phyloP scores from a whole-genome alignment of 176 grass and related monocot genomes.

The Poa annua region DNA sequence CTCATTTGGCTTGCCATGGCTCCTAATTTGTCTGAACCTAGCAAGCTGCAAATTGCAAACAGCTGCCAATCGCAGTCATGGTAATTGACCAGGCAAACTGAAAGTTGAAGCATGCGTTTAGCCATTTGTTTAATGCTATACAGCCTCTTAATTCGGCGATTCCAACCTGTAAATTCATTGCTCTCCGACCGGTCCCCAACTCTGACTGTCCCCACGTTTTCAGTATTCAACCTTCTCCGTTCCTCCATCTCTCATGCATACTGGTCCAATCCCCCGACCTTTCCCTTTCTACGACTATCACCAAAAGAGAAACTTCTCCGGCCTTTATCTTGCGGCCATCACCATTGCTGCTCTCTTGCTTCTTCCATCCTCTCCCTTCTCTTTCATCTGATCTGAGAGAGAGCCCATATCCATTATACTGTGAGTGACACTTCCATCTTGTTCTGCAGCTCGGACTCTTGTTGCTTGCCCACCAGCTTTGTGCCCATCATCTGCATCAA shows the following conservation, averaged over 20 bases:
- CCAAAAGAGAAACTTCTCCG: constrained; percentile 45
- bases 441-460: not conserved
- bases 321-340: constrained; percentile 42
- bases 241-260: constrained; percentile 12
- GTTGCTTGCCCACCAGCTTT: constrained; percentile 23
- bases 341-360: constrained; percentile 26
- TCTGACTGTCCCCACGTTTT: constrained; percentile 54
- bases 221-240: constrained; percentile 22
- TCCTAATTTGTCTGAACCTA: not conserved
- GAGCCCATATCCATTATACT: constrained; percentile 21
- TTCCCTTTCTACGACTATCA: constrained; percentile 50
- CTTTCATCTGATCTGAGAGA: constrained; percentile 5
- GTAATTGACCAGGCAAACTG: not conserved
- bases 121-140: not conserved
- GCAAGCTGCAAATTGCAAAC: not conserved
- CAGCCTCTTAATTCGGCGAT: constrained; percentile 6
- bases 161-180: constrained; percentile 33
- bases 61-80: constrained; percentile 1
- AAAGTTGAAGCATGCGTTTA: not conserved
- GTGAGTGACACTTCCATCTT: constrained; percentile 27
- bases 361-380: not conserved
- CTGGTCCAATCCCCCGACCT: constrained; percentile 49
- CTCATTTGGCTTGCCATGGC: not conserved
- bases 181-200: constrained; percentile 40
- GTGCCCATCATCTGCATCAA: constrained; percentile 36